These are phyloP conservation scores for Sideroxylon spinosum DNA, from an alignment of 179 eudicot genomes.

Conservation along the genomic window DNA sequence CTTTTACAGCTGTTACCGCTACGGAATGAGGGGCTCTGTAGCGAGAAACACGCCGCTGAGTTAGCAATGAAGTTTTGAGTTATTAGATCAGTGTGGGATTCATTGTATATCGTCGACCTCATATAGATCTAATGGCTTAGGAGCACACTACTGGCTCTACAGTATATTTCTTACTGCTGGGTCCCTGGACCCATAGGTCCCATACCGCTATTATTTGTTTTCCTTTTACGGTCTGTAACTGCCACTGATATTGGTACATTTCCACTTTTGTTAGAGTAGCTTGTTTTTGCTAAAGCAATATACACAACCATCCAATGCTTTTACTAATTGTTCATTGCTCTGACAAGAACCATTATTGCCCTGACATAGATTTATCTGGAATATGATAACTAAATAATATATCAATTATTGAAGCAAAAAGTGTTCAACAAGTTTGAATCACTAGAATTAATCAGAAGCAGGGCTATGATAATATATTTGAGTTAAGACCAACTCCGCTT, in stretches of 20 bases:
- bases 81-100: no score
- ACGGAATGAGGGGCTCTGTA: no score
- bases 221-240: neutral
- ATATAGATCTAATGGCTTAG: no score
- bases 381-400: neutral
- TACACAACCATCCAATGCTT: neutral
- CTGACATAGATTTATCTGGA: neutral
- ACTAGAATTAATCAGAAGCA: neutral
- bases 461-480: neutral
- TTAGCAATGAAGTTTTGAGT: no score
- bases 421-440: slow-evolving; percentile 6
- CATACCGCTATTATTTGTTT: neutral
- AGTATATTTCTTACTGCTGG: no score
- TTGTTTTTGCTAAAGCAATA: neutral
- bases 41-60: no score
- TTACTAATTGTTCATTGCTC: neutral
- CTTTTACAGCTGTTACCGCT: neutral
- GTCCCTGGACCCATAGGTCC: no score
- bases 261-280: neutral
- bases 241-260: neutral
- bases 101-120: no score
- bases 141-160: no score
- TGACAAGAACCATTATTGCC: neutral
- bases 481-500: neutral
- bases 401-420: neutral